Conservation (phyloP, 495 filamentous ascomycete genomes). For the Penicillium antarcticum region DNA sequence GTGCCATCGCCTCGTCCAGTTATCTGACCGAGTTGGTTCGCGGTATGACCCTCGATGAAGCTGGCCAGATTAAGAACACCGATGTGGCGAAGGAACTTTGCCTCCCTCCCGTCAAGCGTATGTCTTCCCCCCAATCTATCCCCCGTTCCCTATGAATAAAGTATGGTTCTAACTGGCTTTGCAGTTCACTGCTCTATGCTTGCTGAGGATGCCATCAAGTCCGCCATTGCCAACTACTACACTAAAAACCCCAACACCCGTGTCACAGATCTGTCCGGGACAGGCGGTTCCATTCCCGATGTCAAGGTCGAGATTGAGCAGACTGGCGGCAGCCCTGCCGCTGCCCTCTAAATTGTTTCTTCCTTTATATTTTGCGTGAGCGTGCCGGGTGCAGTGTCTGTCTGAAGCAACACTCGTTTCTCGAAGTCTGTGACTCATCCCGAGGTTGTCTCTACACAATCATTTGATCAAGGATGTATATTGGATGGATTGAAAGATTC, state of each 20-base stretch:
- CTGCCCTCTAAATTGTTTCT: constrained; percentile 22
- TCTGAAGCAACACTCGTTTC: constrained; percentile 10
- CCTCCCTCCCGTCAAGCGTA: constrained; percentile 92
- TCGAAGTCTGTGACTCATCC: constrained; percentile 6
- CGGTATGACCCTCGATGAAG: constrained; percentile 95
- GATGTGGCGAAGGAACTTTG: constrained; percentile 97
- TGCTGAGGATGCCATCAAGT: constrained; percentile 98
- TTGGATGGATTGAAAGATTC: neutral
- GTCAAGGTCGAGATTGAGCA: constrained; percentile 46
- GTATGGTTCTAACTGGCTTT: constrained; percentile 8
- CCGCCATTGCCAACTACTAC: constrained; percentile 97
- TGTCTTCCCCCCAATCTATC: constrained; percentile 28
- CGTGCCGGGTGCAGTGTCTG: neutral
- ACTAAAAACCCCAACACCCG: constrained; percentile 82
- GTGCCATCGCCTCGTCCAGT: constrained; percentile 85
- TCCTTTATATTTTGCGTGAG: neutral
- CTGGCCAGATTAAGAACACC: constrained; percentile 86
- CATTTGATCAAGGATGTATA: constrained; percentile 18
- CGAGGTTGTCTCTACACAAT: constrained; percentile 13
- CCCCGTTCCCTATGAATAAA: neutral
- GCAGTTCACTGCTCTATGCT: constrained; percentile 98
- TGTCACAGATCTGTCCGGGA: constrained; percentile 71
- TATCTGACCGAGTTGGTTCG: constrained; percentile 91
- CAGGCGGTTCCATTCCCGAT: constrained; percentile 54
- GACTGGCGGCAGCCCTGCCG: constrained; percentile 26